Conservation (phyloP, 2,329 filamentous ascomycete genomes). For the Thyridium curvatum region DNA sequence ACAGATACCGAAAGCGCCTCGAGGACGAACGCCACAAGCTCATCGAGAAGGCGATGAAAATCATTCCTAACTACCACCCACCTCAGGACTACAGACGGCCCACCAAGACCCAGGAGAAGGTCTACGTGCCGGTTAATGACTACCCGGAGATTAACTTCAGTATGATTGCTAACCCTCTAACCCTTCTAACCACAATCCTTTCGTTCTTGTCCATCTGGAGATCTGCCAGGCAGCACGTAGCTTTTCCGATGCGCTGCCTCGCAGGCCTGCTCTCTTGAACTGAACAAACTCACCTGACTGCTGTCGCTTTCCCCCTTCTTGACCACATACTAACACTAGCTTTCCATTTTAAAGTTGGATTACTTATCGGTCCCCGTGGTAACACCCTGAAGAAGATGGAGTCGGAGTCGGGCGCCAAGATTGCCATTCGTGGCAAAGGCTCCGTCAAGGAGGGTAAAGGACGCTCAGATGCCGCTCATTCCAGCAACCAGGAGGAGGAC, state of each 20-base stretch:
- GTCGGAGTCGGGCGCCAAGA: constrained; percentile 92
- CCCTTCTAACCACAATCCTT: constrained; percentile 55
- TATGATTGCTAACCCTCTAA: constrained; percentile 99
- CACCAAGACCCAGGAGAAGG: constrained; percentile 99
- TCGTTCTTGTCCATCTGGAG: constrained; percentile 22
- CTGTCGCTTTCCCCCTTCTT: constrained; percentile 27
- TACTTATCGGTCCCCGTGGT: constrained; percentile 99
- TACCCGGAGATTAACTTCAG: constrained; percentile 99
- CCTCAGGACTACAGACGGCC: constrained; percentile 97
- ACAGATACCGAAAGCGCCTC: constrained; percentile 94
- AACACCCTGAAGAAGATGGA: constrained; percentile 99
- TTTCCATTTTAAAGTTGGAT: constrained; percentile 85
- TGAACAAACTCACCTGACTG: constrained; percentile 18
- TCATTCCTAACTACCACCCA: constrained; percentile 98
- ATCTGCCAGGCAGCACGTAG: constrained; percentile 36
- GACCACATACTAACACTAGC: constrained; percentile 82
- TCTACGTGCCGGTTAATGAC: constrained; percentile 99
- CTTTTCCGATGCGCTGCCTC: constrained; percentile 17
- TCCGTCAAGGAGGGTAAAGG: constrained; percentile 99
- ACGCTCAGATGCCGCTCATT: constrained; percentile 95
- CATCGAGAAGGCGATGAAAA: constrained; percentile 98
- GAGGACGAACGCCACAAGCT: constrained; percentile 99
- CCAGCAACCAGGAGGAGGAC: constrained; percentile 99
- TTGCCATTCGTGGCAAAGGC: constrained; percentile 98
- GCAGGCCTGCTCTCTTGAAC: constrained; percentile 11